Evolutionary conservation across 495 filamentous ascomycete genomes (phyloP), one percentile per base, ranked within the genome.

Genomic region (Aspergillus nidulans): DNA sequence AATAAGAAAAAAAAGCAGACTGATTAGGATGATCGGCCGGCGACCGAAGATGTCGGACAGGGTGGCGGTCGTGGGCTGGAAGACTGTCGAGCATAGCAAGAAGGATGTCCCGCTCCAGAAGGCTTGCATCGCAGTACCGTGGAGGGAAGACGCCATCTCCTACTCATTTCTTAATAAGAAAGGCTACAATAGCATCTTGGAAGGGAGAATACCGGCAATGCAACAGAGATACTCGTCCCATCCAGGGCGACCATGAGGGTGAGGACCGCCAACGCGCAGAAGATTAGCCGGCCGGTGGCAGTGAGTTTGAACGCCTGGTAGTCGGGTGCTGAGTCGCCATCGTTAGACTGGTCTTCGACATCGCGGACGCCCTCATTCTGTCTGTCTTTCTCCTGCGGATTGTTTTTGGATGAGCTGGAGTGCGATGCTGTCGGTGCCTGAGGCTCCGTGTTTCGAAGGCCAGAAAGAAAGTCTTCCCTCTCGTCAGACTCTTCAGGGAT

Each of bases 181-280:
- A n/a, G n/a, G n/a, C n/a, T n/a, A n/a, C n/a, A n/a, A n/a, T n/a
- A n/a, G 10, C 16, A 39, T 13, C 16, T 13, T 20, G 46, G 54
- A 10, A 48, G 16, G 16, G 44, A n/a, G 12, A 12, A 7, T 32
- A 84, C 81, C 1, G 87, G 85, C 32, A 89, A 63, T 13, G 87
- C 87, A n/a, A 89, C 83, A 16, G 80, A 82, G 16, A 89, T 72
- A 5, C 82, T 85, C 2, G 87, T 88, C 2, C 82, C 84, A 64
- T 90, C 87, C 21, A 89, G 68, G 12, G 86, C 82, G 1, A 81
- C 81, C 68, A 83, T 82, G 20, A 89, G 66, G 1, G 79, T 79
- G 42, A 88, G 73, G 6, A 83, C 69, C 16, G 74, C 72, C 48
- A 89, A 70, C 3, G 81, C 80, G 13, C 63, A 28, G 59, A 87